Percentiles rank a stretch among this genome's conserved stretches.
phyloP scores from a whole-genome alignment of 768 basidiomycete species.

The Zangia roseola region DNA sequence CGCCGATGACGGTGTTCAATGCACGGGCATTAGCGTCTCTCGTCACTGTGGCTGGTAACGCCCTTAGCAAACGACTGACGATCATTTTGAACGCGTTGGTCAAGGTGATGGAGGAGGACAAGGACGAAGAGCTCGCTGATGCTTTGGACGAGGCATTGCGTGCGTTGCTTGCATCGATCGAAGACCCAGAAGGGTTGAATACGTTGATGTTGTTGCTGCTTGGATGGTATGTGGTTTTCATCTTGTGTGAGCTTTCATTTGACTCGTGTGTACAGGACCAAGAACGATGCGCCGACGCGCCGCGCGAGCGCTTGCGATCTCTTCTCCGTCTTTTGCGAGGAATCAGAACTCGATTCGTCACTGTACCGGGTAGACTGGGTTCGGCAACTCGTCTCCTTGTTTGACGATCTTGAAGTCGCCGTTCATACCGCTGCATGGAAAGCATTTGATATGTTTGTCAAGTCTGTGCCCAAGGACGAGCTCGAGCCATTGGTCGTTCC shows the following conservation, averaged over 20 bases:
- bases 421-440: constrained; percentile 83
- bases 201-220: constrained; percentile 85
- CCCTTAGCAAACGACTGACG: constrained; percentile 80
- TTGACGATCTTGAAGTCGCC: constrained; percentile 73
- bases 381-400: constrained; percentile 79
- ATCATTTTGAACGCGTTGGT: too few species aligned
- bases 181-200: too few species aligned
- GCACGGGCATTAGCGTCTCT: constrained; percentile 90
- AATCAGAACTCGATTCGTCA: constrained; percentile 75
- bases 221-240: constrained; percentile 65
- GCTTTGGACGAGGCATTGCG: constrained; percentile 79
- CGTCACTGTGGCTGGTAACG: constrained; percentile 86
- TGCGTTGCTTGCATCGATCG: constrained; percentile 78
- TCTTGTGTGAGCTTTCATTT: not conserved
- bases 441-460: constrained; percentile 85
- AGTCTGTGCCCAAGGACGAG: constrained; percentile 89
- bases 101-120: too few species aligned
- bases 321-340: constrained; percentile 82
- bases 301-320: constrained; percentile 78
- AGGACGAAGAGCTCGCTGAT: constrained; percentile 62
- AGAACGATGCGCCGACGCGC: constrained; percentile 64
- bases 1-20: constrained; percentile 94
- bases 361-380: constrained; percentile 95
- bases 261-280: constrained; percentile 56
- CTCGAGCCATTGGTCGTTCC: constrained; percentile 88